Base-by-base conservation (phyloP, 2,329 filamentous ascomycete species). In the Verticillium nubilum region DNA sequence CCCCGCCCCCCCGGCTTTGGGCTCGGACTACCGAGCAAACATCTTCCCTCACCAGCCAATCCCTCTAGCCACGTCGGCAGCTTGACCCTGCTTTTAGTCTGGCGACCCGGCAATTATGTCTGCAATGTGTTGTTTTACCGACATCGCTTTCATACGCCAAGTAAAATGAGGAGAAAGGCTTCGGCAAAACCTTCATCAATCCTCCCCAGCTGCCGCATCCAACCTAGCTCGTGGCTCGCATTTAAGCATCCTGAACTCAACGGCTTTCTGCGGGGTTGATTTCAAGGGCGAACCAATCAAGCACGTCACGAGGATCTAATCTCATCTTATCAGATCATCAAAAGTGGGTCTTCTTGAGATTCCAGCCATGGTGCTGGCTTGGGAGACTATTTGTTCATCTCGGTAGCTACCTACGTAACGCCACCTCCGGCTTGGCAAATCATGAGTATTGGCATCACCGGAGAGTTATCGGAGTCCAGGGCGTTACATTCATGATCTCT, bases 311-410 rank as follows among this genome's bases (percentile, higher is more conserved):
- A 13, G 19, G 31, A 56, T 56, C 54, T 56, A 56, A 56, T 56
- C 54, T 56, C 54, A 56, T 56, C 54, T 56, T 56, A 56, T 56
- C 54, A 37, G 54, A 56, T 56, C 33, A 56, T 56, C 54, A 56
- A 56, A 56, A 56, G 35, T 47, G 54, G 54, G 25, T 12, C 33
- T 4, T 56, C 54, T 6, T 27, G 19, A 23, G 6, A 47, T 9
- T 19, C 42, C 9, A 23, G 10, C 42, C 42, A 13, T 50, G 25
- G 42, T 50, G 42, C 42, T 19, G 42, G 42, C 42, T 50, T 23
- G 9, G 7, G 54, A 23, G 9, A 7, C 52, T 5, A 28, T 28
- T 42, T 26, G n/a, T n/a, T 47, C 54, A 56, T 47, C 54, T 56
- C 35, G 54, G 54, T 23, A 56, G 31, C 54, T 27, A 6, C 31